These are phyloP conservation scores for Pontederia crassipes DNA, from an alignment of 176 grass and related monocot genomes.

Conservation along the genomic window DNA sequence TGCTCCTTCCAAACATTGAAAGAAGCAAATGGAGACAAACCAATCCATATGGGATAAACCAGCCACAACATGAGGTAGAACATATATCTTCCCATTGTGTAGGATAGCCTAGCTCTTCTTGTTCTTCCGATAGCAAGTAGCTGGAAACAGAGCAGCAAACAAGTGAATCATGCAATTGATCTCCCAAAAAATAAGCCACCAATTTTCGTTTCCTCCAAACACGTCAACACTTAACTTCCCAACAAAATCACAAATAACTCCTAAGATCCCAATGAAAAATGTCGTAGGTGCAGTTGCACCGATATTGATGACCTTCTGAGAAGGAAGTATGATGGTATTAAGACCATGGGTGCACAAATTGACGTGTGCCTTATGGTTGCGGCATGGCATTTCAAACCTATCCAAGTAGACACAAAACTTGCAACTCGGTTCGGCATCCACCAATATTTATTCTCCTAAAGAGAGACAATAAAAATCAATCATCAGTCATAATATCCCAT, in stretches of 20 bases:
- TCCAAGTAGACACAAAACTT: conserved; percentile 47
- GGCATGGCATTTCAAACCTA: conserved; percentile 59
- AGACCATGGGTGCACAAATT: conserved; percentile 73
- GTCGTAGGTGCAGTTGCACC: conserved; percentile 67
- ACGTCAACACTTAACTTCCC: conserved; percentile 71
- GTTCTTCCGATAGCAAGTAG: conserved; percentile 30
- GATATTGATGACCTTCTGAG: conserved; percentile 40
- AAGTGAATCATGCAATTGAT: conserved; percentile 60
- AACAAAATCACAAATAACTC: conserved; percentile 50
- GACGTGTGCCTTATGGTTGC: conserved; percentile 44
- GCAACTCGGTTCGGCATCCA: conserved; percentile 66
- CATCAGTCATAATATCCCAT: neutral
- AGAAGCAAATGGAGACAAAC: conserved; percentile 82
- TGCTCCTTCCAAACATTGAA: conserved; percentile 47
- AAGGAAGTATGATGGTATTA: conserved; percentile 47
- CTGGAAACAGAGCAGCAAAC: conserved; percentile 56
- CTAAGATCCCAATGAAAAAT: conserved; percentile 64
- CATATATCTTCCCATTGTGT: conserved; percentile 47
- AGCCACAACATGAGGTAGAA: conserved; percentile 55
- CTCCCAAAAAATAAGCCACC: conserved; percentile 83
- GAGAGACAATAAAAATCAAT: neutral
- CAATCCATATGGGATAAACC: conserved; percentile 49
- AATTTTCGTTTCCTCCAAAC: conserved; percentile 51
- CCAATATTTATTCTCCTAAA: conserved; percentile 74
- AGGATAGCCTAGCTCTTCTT: conserved; percentile 23